A percentile compares a stretch with the other conserved stretches of the same genome.
Conservation (phyloP, 345 rosid genomes). For the Schrenkiella parvula region DNA sequence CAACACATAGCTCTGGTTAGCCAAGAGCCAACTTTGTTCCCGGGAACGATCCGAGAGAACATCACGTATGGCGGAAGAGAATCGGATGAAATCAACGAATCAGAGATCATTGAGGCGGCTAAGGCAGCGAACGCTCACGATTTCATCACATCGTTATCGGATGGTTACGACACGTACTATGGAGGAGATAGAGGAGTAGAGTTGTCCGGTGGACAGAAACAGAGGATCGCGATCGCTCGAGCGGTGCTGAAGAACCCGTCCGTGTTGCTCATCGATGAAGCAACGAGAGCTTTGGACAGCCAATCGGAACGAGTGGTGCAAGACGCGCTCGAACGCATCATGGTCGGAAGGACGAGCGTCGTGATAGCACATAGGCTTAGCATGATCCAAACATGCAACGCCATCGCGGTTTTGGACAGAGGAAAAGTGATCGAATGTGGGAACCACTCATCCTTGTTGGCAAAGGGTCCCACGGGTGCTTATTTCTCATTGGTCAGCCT, state of each 20-base stretch:
- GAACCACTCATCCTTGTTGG: background rate
- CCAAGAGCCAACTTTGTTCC: constrained; percentile 63
- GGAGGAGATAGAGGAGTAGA: constrained; percentile 59
- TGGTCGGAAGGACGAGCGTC: background rate
- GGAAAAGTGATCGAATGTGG: background rate
- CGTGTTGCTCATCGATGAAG: background rate
- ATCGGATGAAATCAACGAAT: constrained; percentile 28
- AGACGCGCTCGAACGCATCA: background rate
- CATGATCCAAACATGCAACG: no score
- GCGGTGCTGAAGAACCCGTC: constrained; percentile 44
- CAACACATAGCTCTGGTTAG: constrained; percentile 62
- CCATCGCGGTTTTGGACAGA: background rate
- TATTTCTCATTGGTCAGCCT: background rate
- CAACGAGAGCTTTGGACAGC: background rate
- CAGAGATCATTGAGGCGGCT: constrained; percentile 45
- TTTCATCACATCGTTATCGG: constrained; percentile 41
- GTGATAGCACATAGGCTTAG: background rate
- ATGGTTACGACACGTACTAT: constrained; percentile 53
- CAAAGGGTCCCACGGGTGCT: background rate
- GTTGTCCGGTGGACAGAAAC: constrained; percentile 50
- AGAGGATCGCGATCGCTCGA: constrained; percentile 58
- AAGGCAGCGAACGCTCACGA: constrained; percentile 66
- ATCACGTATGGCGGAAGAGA: constrained; percentile 47
- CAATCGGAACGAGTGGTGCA: background rate
- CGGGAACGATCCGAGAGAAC: constrained; percentile 58